Conservation (phyloP, 2,329 filamentous ascomycete genomes). For the Colletotrichum navitas region DNA sequence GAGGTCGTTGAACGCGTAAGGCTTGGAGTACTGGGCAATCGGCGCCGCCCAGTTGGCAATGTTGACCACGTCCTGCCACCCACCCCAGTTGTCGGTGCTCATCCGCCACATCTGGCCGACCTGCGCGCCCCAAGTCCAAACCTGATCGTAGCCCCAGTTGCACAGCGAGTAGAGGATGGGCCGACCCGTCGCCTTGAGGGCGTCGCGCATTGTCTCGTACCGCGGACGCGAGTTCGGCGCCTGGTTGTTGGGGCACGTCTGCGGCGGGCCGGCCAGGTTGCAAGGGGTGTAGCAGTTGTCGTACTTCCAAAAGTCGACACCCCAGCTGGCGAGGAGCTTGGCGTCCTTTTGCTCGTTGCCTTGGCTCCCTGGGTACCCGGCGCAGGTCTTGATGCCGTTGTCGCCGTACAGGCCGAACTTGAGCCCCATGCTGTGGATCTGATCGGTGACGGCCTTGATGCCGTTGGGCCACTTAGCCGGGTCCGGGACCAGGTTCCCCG, state of each 20-base stretch:
- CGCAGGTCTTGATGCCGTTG: conserved; percentile 62
- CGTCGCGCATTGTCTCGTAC: conserved; percentile 47
- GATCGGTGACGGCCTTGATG: conserved; percentile 51
- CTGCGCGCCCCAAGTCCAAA: conserved; percentile 44
- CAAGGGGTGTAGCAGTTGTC: conserved; percentile 55
- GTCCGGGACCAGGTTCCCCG: conserved; percentile 47
- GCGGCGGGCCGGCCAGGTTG: background rate
- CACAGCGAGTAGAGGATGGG: conserved; percentile 50
- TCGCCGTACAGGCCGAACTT: conserved; percentile 55
- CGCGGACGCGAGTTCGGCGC: background rate
- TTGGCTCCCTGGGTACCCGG: conserved; percentile 49
- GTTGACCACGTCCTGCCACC: conserved; percentile 44
- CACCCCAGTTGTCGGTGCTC: conserved; percentile 47
- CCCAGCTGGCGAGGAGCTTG: conserved; percentile 63
- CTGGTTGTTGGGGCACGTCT: conserved; percentile 5
- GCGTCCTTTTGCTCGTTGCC: conserved; percentile 62
- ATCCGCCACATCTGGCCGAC: conserved; percentile 51
- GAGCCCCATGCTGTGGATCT: conserved; percentile 51
- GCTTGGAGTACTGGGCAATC: conserved; percentile 11
- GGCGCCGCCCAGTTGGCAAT: conserved; percentile 45
- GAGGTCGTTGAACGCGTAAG: conserved; percentile 47
- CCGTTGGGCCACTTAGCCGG: conserved; percentile 53
- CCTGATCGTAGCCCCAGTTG: conserved; percentile 48
- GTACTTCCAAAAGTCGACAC: conserved; percentile 65
- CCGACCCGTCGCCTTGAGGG: conserved; percentile 48